Evolutionary conservation across 129 eudicot species (phyloP).

Genomic region (Pulicaria dysenterica): DNA sequence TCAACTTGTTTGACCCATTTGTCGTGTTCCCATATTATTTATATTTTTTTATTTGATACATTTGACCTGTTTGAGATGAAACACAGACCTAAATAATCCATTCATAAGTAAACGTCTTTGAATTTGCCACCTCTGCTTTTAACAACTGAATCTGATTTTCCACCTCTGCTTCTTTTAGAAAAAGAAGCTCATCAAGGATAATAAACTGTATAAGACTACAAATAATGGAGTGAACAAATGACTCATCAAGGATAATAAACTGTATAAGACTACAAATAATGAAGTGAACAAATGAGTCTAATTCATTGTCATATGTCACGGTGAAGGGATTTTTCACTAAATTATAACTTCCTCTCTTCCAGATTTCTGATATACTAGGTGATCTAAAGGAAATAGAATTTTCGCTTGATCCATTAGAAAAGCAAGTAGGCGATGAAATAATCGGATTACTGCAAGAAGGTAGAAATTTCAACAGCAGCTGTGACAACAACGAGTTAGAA

Average conservation of each 20-base stretch:
- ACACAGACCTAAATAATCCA: neutral
- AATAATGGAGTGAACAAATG: conserved; percentile 2
- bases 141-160: neutral
- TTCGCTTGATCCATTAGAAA: conserved; percentile 77
- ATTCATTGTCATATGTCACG: neutral
- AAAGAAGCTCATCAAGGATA: neutral
- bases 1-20: neutral
- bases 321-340: conserved; percentile 2
- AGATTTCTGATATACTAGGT: conserved; percentile 66
- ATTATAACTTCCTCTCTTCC: conserved; percentile 20
- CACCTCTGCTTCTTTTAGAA: neutral
- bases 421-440: conserved; percentile 86
- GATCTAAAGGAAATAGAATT: conserved; percentile 70
- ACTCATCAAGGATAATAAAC: neutral
- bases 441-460: conserved; percentile 88
- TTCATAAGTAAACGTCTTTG: neutral
- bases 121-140: neutral
- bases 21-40: neutral
- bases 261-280: neutral
- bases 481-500: conserved; percentile 75
- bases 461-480: conserved; percentile 58
- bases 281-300: neutral
- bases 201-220: neutral
- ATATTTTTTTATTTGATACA: neutral
- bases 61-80: neutral